phyloP scores from a whole-genome alignment of 257 asterid genomes.

The Capsicum rhomboideum region DNA sequence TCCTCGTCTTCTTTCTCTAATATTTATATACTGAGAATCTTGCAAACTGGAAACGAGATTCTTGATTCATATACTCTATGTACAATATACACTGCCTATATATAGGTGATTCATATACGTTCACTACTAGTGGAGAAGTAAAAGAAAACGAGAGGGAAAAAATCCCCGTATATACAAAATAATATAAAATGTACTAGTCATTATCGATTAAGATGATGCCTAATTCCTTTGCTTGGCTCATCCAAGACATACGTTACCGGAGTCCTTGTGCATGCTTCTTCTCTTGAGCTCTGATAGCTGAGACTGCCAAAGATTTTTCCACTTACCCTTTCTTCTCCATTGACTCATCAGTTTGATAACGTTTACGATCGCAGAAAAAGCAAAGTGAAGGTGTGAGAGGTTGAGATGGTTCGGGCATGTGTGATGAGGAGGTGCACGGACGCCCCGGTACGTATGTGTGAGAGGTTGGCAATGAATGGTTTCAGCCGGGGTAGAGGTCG shows the following conservation, averaged over 20 bases:
- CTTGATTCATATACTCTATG: background rate
- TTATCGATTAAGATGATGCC: slow-evolving; percentile 11
- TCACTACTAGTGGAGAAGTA: too few relatives aligned
- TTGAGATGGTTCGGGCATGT: too few relatives aligned
- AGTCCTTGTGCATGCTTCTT: slow-evolving; percentile 46
- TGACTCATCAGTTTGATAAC: slow-evolving; percentile 37
- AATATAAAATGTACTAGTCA: background rate
- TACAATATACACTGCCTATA: background rate
- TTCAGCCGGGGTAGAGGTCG: too few relatives aligned
- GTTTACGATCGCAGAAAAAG: slow-evolving; percentile 38
- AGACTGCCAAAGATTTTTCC: slow-evolving; percentile 71
- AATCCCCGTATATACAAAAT: too few relatives aligned
- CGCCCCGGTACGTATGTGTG: too few relatives aligned
- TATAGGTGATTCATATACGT: background rate
- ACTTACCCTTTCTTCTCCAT: slow-evolving; percentile 41
- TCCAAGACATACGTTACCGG: slow-evolving; percentile 57
- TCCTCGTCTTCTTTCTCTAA: too few relatives aligned
- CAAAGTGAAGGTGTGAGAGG: too few relatives aligned
- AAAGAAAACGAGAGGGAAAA: too few relatives aligned
- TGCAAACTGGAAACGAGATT: background rate
- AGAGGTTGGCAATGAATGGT: too few relatives aligned
- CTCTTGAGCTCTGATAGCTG: slow-evolving; percentile 64
- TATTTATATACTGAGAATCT: too few relatives aligned
- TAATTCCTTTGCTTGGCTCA: slow-evolving; percentile 49
- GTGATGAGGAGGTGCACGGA: too few relatives aligned